Conservation (phyloP, 139 green algal genomes). For the Marvania coccoides region DNA sequence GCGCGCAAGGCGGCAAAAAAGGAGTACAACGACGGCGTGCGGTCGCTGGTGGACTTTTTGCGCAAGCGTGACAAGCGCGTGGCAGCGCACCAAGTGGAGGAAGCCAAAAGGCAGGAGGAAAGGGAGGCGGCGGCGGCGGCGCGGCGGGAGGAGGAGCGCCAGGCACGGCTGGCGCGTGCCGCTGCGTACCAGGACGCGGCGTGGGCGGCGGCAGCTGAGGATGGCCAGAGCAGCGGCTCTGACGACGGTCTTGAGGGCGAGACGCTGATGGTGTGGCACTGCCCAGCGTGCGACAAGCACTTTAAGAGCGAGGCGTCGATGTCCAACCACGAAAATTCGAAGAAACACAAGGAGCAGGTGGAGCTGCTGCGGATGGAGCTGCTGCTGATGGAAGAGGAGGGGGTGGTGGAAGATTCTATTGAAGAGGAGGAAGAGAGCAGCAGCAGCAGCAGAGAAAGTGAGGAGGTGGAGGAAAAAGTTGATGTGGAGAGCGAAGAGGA, state of each 20-base stretch:
- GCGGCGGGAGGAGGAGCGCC: conserved; percentile 23
- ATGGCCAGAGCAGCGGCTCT: not conserved
- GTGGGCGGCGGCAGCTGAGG: conserved; percentile 20
- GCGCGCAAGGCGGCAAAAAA: conserved; percentile 77
- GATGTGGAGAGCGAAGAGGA: conserved; percentile 37
- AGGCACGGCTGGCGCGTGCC: conserved; percentile 22
- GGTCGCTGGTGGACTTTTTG: conserved; percentile 81
- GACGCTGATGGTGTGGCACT: conserved; percentile 54
- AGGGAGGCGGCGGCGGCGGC: not conserved
- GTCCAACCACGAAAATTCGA: conserved; percentile 78
- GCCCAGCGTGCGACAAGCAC: conserved; percentile 82
- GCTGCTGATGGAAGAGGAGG: conserved; percentile 19
- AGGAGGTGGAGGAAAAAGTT: conserved; percentile 32
- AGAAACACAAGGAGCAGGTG: conserved; percentile 65
- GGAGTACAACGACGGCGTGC: conserved; percentile 83
- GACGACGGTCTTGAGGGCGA: conserved; percentile 32
- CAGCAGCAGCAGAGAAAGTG: conserved; percentile 10
- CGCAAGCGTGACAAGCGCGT: conserved; percentile 82
- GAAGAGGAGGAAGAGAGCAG: not conserved
- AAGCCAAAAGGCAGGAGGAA: not conserved
- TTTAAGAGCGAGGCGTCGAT: conserved; percentile 79
- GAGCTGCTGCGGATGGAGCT: conserved; percentile 19
- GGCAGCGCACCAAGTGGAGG: conserved; percentile 26
- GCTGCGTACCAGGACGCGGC: conserved; percentile 33
- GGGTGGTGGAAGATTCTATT: not conserved